Conservation (phyloP, 208 protist species). For the Borovskyia barvae region DNA sequence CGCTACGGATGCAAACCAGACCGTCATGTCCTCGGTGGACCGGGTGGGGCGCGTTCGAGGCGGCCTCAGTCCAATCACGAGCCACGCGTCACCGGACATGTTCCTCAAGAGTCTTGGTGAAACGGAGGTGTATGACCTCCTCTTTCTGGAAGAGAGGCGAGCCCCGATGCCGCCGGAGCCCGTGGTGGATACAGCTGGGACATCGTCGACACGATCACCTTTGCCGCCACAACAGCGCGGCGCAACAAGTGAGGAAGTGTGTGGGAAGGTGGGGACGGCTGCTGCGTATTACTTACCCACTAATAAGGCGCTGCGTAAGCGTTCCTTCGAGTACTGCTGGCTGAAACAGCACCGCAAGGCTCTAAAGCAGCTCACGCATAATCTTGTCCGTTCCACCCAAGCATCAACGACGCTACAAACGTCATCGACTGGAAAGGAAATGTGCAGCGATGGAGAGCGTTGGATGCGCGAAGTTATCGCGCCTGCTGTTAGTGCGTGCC, state of each 20-base stretch:
- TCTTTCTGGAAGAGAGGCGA: slow-evolving; percentile 11
- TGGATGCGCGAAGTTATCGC: background rate
- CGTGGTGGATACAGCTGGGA: background rate
- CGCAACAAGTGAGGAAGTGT: background rate
- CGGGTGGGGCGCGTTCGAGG: too few species aligned
- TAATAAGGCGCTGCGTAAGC: slow-evolving; percentile 11
- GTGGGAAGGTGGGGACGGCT: background rate
- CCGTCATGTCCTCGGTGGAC: too few species aligned
- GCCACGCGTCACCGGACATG: background rate
- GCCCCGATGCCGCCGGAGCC: slow-evolving; percentile 6
- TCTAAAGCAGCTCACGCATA: slow-evolving; percentile 3
- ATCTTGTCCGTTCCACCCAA: slow-evolving; percentile 1
- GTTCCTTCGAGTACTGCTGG: slow-evolving; percentile 28
- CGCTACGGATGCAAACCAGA: too few species aligned
- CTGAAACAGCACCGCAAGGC: background rate
- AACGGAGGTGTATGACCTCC: slow-evolving; percentile 16
- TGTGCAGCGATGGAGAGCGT: background rate
- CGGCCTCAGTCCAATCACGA: too few species aligned
- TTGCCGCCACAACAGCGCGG: background rate
- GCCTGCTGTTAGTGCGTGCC: slow-evolving; percentile 6
- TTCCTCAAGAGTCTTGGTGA: slow-evolving; percentile 4
- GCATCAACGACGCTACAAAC: background rate
- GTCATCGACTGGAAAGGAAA: background rate
- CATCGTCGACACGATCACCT: background rate
- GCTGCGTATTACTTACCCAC: slow-evolving; percentile 5